Evolutionary conservation across 1,284 basidiomycete species (phyloP).

Genomic region (Amylostereum chailletii): DNA sequence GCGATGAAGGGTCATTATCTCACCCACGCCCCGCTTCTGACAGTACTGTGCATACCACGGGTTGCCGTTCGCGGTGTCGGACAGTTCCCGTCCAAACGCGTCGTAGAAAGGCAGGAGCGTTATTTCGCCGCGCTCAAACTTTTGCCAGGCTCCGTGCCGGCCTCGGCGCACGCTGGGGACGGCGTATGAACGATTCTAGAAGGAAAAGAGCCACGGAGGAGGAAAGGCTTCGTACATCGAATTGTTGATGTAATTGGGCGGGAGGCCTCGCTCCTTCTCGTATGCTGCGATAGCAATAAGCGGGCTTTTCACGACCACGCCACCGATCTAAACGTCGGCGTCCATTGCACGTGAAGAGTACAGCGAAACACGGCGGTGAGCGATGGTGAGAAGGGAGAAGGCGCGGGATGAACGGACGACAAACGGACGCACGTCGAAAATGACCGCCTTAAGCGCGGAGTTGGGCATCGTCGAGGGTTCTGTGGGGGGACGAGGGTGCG

Average conservation of each 20-base stretch:
- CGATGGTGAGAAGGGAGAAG: not conserved
- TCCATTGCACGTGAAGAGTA: not conserved
- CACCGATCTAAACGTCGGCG: conserved; percentile 45
- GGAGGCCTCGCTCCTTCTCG: conserved; percentile 54
- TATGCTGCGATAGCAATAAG: conserved; percentile 66
- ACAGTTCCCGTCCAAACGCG: conserved; percentile 60
- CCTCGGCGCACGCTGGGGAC: conserved; percentile 48
- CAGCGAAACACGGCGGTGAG: not conserved
- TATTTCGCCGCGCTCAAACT: conserved; percentile 71
- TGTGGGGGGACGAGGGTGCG: too few relatives aligned
- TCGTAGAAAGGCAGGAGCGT: conserved; percentile 58
- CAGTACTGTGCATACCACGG: conserved; percentile 59
- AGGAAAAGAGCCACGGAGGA: not conserved
- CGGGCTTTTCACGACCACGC: conserved; percentile 70
- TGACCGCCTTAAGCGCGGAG: conserved; percentile 45
- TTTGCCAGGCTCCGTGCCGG: conserved; percentile 65
- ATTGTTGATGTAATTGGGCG: conserved; percentile 67
- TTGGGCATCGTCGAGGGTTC: conserved; percentile 23
- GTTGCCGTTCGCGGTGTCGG: conserved; percentile 57
- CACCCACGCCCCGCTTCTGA: conserved; percentile 44
- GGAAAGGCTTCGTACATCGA: conserved; percentile 43
- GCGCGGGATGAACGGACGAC: not conserved
- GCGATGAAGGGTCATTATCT: conserved; percentile 16
- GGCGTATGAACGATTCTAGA: not conserved
- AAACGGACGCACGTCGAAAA: conserved; percentile 46